Evolutionary conservation across 805 yeast species (phyloP), one percentile per base, ranked within the genome.

Genomic region (Yamadazyma scolyti): DNA sequence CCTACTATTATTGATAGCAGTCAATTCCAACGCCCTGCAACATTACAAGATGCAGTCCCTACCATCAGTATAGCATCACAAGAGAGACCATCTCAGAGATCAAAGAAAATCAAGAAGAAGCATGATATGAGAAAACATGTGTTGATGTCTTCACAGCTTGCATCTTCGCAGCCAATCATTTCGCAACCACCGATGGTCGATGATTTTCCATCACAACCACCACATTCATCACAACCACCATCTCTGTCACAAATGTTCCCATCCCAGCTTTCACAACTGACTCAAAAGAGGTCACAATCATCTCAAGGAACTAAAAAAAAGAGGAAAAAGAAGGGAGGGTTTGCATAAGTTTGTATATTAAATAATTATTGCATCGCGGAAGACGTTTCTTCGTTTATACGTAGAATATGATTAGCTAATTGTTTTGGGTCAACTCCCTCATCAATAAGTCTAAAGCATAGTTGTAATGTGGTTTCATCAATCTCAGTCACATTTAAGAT

Each of bases 251-350:
- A 20, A 23, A 15, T 21, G 6, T 15, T 13, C 27, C 4, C 31
- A 28, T 11, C 20, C 24, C 12, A 28, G 20, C 28, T 21, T 25
- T 6, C 13, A 20, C 17, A 18, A 20, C n/a, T 16, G 7, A 30
- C 26, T 12, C 36, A 32, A 14, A 17, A 11, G 6, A 14, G 14
- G 9, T 31, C 34, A 9, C 35, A 28, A 24, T 17, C 26, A 13
- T 25, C 28, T 9, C 37, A 26, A 20, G 7, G 24, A 22, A 22
- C 14, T 13, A 17, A 9, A 8, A 25, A 25, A 21, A 71, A 66
- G 56, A 70, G 65, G 47, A 65, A 60, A 40, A 61, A 65, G 25
- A 40, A 34, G 34, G 65, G 75, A 10, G 79, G 79, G 4, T 73
- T 74, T 50, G 69, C 67, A 16, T 72, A 44, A 47, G 27, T 10